phyloP scores from a whole-genome alignment of 352 stramenopile genomes.

The Achlya hypogyna region DNA sequence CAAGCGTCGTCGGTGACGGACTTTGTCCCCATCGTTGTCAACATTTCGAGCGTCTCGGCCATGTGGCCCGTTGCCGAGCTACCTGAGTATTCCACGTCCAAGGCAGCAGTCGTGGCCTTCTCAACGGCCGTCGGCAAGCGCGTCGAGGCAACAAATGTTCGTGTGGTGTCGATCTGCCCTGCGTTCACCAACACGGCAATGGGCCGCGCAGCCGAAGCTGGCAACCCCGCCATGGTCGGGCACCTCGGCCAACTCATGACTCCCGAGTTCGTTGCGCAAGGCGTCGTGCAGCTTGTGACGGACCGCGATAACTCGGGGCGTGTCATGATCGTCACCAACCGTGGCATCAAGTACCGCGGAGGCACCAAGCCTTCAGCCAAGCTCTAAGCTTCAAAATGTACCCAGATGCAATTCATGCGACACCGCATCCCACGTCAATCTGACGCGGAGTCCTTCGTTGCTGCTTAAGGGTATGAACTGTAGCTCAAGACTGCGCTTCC shows the following conservation, averaged over 20 bases:
- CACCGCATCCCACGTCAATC: background rate
- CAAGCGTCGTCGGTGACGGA: background rate
- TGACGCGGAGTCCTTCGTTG: no score
- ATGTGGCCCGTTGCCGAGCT: slow-evolving; percentile 41
- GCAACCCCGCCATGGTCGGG: background rate
- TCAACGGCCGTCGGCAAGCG: slow-evolving; percentile 53
- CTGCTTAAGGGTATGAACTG: no score
- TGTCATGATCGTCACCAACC: slow-evolving; percentile 18
- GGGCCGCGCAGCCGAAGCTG: slow-evolving; percentile 29
- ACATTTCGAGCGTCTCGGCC: slow-evolving; percentile 57
- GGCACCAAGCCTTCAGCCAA: background rate
- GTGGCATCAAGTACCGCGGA: slow-evolving; percentile 8
- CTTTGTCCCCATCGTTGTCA: slow-evolving; percentile 36
- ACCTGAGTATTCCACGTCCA: slow-evolving; percentile 62
- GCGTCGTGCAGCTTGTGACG: background rate
- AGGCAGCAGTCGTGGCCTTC: slow-evolving; percentile 64
- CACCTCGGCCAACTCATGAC: slow-evolving; percentile 6
- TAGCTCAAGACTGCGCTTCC: no score
- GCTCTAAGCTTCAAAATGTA: background rate
- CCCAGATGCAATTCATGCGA: background rate
- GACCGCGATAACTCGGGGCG: slow-evolving; percentile 10
- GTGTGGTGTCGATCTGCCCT: slow-evolving; percentile 56
- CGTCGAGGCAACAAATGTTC: slow-evolving; percentile 59
- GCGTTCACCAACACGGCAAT: slow-evolving; percentile 61
- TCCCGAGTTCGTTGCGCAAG: background rate